A percentile compares a stretch with the other conserved stretches of the same genome.
Conservation (phyloP, 2,329 filamentous ascomycete species). For the Lomentospora prolificans region DNA sequence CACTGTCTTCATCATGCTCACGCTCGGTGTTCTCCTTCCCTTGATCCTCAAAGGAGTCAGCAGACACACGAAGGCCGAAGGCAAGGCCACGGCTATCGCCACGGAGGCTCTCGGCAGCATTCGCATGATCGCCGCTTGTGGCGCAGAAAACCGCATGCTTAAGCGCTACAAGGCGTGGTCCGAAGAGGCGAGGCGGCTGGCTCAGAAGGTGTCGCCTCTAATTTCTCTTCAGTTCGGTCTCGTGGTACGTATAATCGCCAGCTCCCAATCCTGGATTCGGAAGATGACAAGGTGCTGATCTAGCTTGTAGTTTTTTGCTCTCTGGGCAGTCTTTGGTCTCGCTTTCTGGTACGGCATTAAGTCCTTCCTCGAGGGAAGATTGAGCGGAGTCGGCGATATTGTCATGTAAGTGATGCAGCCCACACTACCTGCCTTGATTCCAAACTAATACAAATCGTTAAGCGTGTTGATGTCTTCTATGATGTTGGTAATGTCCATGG, state of each 20-base stretch:
- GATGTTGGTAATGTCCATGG: constrained; percentile 45
- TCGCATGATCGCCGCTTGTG: constrained; percentile 53
- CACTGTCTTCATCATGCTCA: constrained; percentile 43
- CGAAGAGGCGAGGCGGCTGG: constrained; percentile 40
- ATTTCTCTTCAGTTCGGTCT: constrained; percentile 42
- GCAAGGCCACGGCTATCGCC: constrained; percentile 47
- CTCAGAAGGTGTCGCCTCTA: constrained; percentile 38
- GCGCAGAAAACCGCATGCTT: constrained; percentile 45
- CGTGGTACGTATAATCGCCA: constrained; percentile 22
- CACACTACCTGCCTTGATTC: no score
- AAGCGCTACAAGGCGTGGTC: constrained; percentile 45
- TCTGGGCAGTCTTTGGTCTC: constrained; percentile 43
- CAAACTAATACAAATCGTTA: constrained; percentile 5
- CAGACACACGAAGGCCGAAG: constrained; percentile 38
- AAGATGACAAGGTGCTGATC: no score
- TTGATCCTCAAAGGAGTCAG: constrained; percentile 44
- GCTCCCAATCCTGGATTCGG: no score
- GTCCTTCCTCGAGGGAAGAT: constrained; percentile 33
- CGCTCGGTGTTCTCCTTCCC: constrained; percentile 39
- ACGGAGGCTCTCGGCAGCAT: constrained; percentile 51
- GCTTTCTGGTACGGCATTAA: constrained; percentile 55
- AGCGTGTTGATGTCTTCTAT: constrained; percentile 48
- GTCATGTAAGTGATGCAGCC: constrained; percentile 34
- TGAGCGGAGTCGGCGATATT: constrained; percentile 42
- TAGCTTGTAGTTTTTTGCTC: constrained; percentile 37